Conservation (phyloP, 495 filamentous ascomycete genomes). For the Stereocaulon alpinum region DNA sequence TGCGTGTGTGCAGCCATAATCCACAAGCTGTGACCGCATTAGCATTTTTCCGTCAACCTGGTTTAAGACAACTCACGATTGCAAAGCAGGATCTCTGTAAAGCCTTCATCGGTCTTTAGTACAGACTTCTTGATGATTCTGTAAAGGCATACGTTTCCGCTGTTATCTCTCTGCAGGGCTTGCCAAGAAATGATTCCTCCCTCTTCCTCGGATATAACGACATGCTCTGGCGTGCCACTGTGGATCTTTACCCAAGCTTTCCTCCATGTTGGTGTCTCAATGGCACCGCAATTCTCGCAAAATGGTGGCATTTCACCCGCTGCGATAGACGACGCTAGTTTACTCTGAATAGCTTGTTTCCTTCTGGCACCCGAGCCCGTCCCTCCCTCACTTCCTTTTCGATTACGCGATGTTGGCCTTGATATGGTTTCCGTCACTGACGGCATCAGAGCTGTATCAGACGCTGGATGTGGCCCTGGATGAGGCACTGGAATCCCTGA, state of each 20-base stretch:
- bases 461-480: slow-evolving; percentile 18
- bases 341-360: slow-evolving; percentile 51
- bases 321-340: slow-evolving; percentile 54
- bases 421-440: slow-evolving; percentile 3
- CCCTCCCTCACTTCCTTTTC: slow-evolving; percentile 22
- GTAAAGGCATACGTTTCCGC: slow-evolving; percentile 50
- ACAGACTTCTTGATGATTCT: slow-evolving; percentile 71
- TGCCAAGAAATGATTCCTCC: slow-evolving; percentile 55
- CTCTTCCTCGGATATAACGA: slow-evolving; percentile 57
- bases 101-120: slow-evolving; percentile 52
- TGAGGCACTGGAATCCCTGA: slow-evolving; percentile 27
- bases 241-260: slow-evolving; percentile 70
- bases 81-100: slow-evolving; percentile 64
- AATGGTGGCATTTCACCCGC: slow-evolving; percentile 70
- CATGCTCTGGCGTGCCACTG: slow-evolving; percentile 48
- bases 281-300: slow-evolving; percentile 85
- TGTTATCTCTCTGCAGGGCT: slow-evolving; percentile 47
- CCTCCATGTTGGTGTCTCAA: slow-evolving; percentile 92
- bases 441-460: slow-evolving; percentile 12
- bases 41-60: slow-evolving; percentile 12
- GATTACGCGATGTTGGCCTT: slow-evolving; percentile 8
- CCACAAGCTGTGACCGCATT: slow-evolving; percentile 56
- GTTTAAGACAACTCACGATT: slow-evolving; percentile 55
- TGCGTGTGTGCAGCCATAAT: slow-evolving; percentile 83
- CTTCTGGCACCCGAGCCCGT: slow-evolving; percentile 32